Conservation (phyloP, 768 basidiomycete species). For the Kwoniella pini region DNA sequence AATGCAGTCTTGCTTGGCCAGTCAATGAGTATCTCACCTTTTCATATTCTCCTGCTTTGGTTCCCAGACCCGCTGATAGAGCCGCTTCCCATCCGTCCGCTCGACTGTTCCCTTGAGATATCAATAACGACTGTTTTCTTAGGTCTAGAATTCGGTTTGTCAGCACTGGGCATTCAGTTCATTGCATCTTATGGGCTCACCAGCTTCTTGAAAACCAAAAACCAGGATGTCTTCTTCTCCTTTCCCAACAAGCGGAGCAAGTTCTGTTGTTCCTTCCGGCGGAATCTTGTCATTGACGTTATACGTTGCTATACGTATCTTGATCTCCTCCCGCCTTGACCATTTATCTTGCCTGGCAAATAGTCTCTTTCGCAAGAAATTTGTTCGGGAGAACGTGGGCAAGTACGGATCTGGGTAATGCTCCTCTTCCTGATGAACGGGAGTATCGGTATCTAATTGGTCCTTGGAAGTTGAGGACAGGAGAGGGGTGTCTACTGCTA, state of each 20-base stretch:
- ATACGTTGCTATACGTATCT: constrained; percentile 42
- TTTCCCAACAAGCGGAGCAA: constrained; percentile 30
- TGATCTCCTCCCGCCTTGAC: constrained; percentile 26
- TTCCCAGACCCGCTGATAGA: constrained; percentile 27
- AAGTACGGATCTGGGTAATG: constrained; percentile 33
- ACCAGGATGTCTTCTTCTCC: constrained; percentile 47
- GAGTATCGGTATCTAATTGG: neutral
- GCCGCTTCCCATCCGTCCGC: constrained; percentile 42
- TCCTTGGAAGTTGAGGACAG: neutral
- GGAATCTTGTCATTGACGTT: constrained; percentile 49
- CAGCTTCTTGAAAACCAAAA: constrained; percentile 48
- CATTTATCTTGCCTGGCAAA: constrained; percentile 34
- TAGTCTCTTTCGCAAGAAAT: constrained; percentile 34
- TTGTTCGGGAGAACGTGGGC: constrained; percentile 32
- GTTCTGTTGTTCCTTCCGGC: constrained; percentile 32
- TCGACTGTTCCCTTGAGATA: constrained; percentile 35
- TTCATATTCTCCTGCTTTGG: constrained; percentile 29
- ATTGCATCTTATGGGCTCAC: constrained; percentile 13
- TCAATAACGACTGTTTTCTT: constrained; percentile 33
- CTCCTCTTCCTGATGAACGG: constrained; percentile 12
- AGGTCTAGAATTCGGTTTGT: constrained; percentile 21
- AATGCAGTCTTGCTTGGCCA: neutral
- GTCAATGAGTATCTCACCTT: constrained; percentile 22
- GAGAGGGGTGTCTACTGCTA: constrained; percentile 11
- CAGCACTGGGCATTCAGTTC: neutral